Evolutionary conservation across 768 basidiomycete species (phyloP).

Genomic region (Tricholoma saponaceum): DNA sequence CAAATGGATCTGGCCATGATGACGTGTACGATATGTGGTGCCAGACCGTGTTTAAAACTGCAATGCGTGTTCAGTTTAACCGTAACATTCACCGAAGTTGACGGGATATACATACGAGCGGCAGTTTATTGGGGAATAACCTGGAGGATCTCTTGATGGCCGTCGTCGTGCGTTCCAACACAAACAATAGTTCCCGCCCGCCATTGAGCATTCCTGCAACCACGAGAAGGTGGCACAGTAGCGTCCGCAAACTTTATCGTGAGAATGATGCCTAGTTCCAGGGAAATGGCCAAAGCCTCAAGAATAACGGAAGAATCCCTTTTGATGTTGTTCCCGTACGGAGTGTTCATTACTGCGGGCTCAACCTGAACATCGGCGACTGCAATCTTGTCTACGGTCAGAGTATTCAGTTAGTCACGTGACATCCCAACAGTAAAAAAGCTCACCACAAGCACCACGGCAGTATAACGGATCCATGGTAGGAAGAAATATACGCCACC

Average conservation of each 20-base stretch:
- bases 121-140: background rate
- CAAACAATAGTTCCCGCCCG: constrained; percentile 9
- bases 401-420: constrained; percentile 2
- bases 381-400: constrained; percentile 18
- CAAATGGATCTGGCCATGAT: background rate
- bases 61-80: background rate
- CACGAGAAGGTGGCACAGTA: constrained; percentile 7
- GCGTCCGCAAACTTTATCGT: constrained; percentile 25
- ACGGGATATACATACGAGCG: background rate
- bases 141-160: constrained; percentile 8
- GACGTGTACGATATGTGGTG: background rate
- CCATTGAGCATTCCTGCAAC: background rate
- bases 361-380: constrained; percentile 37
- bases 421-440: background rate
- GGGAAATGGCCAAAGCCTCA: constrained; percentile 34
- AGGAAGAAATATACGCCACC: constrained; percentile 29
- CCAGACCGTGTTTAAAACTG: background rate
- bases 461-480: constrained; percentile 15
- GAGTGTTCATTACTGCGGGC: constrained; percentile 26
- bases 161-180: constrained; percentile 9
- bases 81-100: too few species aligned
- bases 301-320: constrained; percentile 31
- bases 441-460: constrained; percentile 24
- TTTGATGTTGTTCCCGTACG: constrained; percentile 27
- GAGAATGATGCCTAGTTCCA: constrained; percentile 33